phyloP scores from a whole-genome alignment of 768 basidiomycete genomes.

The Tylopilus balloui region DNA sequence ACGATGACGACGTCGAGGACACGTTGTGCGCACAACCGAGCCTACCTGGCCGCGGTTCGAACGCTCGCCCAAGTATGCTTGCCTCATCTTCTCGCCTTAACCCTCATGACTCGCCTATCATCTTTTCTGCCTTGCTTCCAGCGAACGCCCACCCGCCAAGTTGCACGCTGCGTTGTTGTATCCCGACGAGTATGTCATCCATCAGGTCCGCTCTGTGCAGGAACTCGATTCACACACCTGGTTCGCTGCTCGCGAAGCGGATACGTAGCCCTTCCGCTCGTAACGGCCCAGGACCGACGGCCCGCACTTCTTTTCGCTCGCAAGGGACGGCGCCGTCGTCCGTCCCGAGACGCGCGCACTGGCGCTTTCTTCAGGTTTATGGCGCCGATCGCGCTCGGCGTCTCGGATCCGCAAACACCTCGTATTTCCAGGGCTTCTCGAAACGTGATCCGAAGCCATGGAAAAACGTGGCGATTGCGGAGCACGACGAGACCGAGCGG shows the following conservation, averaged over 20 bases:
- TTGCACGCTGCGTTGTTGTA: not conserved
- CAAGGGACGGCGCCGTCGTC: slow-evolving; percentile 5
- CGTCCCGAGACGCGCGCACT: not conserved
- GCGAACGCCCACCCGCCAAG: not conserved
- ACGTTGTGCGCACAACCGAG: not conserved
- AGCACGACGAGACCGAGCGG: not conserved
- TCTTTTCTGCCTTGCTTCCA: not conserved
- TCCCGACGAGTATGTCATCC: not conserved
- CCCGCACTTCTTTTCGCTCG: slow-evolving; percentile 11
- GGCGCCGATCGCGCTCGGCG: not conserved
- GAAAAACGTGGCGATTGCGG: slow-evolving; percentile 13
- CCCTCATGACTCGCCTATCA: not conserved
- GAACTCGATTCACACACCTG: not conserved
- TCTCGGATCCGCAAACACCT: too few species aligned
- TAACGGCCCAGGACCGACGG: not conserved
- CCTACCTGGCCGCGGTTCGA: not conserved
- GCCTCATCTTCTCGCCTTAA: too few species aligned
- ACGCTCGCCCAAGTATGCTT: not conserved
- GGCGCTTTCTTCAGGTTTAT: slow-evolving; percentile 3
- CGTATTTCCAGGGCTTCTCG: not conserved
- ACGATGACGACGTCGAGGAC: not conserved
- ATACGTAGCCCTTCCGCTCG: not conserved
- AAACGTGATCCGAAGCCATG: slow-evolving; percentile 7
- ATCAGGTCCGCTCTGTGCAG: not conserved
- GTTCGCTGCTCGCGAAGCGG: not conserved